Evolutionary conservation across 805 yeast species (phyloP), one percentile per base, ranked within the genome.

Genomic region (Danielia oregonensis): DNA sequence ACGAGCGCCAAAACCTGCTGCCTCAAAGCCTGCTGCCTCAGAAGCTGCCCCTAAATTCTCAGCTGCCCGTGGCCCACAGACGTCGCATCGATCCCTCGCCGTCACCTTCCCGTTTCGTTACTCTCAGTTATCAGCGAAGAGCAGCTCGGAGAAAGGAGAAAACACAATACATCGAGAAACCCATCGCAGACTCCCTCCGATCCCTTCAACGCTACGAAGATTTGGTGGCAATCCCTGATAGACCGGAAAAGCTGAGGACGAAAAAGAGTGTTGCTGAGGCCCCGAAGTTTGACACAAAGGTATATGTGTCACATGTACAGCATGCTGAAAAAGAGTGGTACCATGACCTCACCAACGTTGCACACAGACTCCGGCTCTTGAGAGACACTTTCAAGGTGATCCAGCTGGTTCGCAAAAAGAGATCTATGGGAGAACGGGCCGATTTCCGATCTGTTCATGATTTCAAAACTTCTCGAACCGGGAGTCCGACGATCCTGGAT

Each of bases 311-410:
- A n/a, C n/a, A n/a, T n/a, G n/a, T n/a, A n/a, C n/a, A n/a, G n/a
- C n/a, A n/a, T n/a, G 23, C 30, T 17, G 50, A 45, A 26, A 16
- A 32, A 4, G 27, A 36, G 16, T 46, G 51, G 51, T 40, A 44
- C 29, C 29, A 32, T 14, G 49, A 46, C 33, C 24, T 44, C 18
- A 33, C 35, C 9, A 46, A 46, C 24, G 49, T 44, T 17, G 51
- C 35, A 8, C 51, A 46, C 37, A 32, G 49, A 24, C 48, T 46
- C 27, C 39, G 39, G 26, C 32, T 46, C 10, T 42, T 46, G 15
- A 41, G 51, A 13, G 51, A 46, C 28, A 43, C 49, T 10, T 44
- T 31, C 37, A 44, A 42, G 24, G 49, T 46, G 35, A 33, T 46
- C 24, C 48, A 46, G 36, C 33, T 39, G 17, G 51, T 44, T 27